A percentile compares a stretch with the other conserved stretches of the same genome.
Evolutionary conservation across 495 filamentous ascomycete genomes (phyloP).

Genomic region (Trichoderma erinaceum): DNA sequence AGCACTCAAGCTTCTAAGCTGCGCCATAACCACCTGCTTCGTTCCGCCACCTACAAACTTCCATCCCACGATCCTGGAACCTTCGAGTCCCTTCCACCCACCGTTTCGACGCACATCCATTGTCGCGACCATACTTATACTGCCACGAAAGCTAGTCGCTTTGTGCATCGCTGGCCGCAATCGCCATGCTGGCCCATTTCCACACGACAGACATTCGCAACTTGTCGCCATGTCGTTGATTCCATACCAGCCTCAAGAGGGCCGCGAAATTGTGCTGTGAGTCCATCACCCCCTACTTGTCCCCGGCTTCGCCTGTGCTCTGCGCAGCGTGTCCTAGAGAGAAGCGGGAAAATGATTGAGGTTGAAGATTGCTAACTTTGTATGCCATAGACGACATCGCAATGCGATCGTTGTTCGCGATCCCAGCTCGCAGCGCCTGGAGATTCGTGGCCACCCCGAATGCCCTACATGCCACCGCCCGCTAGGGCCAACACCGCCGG

Average conservation of each 20-base stretch:
- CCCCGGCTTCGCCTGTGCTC: slow-evolving; percentile 14
- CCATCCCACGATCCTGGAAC: slow-evolving; percentile 1
- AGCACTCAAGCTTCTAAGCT: not conserved
- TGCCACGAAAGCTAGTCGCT: not conserved
- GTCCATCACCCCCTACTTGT: slow-evolving; percentile 24
- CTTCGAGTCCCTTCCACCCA: not conserved
- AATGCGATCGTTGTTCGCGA: slow-evolving; percentile 90
- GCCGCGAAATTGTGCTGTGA: slow-evolving; percentile 59
- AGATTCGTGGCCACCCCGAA: slow-evolving; percentile 64
- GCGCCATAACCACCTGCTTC: not conserved
- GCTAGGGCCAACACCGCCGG: slow-evolving; percentile 41
- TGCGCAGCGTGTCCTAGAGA: not conserved
- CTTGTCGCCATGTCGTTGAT: slow-evolving; percentile 52
- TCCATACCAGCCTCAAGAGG: slow-evolving; percentile 55
- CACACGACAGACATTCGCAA: not conserved
- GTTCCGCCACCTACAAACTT: not conserved
- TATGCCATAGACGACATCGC: slow-evolving; percentile 68
- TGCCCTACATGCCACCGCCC: slow-evolving; percentile 89
- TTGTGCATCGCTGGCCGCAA: not conserved
- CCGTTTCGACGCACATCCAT: not conserved
- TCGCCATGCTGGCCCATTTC: not conserved
- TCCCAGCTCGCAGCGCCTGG: slow-evolving; percentile 74
- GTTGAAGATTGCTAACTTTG: slow-evolving; percentile 9
- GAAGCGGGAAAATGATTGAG: not conserved
- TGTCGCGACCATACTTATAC: not conserved